phyloP scores from a whole-genome alignment of 805 yeast species.

The Helenozyma rhizophorensis region DNA sequence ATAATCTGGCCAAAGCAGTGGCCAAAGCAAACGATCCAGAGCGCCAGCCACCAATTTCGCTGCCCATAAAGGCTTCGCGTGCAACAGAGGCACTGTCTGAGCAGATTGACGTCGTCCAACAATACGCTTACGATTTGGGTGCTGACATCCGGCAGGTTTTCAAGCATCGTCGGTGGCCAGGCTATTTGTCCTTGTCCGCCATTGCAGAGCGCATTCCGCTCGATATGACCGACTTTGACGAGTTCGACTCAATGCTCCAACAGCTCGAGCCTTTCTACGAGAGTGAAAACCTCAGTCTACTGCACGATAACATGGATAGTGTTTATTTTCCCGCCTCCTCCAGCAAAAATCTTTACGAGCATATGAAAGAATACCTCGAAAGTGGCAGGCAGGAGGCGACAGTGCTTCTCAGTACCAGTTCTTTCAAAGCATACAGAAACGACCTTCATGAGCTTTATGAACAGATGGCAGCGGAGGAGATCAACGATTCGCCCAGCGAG shows the following conservation, averaged over 20 bases:
- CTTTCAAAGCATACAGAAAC: conserved; percentile 5
- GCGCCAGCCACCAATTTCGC: no score
- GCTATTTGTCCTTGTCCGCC: conserved; percentile 12
- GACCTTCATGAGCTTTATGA: conserved; percentile 2
- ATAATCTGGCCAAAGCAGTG: background rate
- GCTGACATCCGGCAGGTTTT: conserved; percentile 8
- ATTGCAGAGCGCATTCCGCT: conserved; percentile 20
- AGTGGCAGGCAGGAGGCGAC: conserved; percentile 5
- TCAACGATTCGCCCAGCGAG: conserved; percentile 3
- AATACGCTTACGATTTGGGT: conserved; percentile 27
- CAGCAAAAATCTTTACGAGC: conserved; percentile 1
- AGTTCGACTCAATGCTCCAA: conserved; percentile 36
- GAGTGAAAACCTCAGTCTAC: background rate
- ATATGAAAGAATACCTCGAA: conserved; percentile 1
- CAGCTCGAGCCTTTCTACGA: conserved; percentile 18
- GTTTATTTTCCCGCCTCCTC: no score
- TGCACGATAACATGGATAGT: no score
- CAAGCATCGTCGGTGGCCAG: background rate
- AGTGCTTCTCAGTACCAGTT: conserved; percentile 6
- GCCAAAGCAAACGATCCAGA: no score
- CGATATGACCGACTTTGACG: conserved; percentile 21
- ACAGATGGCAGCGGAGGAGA: conserved; percentile 4
- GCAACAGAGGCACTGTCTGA: no score
- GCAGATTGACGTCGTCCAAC: conserved; percentile 18
- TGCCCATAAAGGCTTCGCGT: no score